Conservation (phyloP, 495 filamentous ascomycete species). For the Patellaria atrata region DNA sequence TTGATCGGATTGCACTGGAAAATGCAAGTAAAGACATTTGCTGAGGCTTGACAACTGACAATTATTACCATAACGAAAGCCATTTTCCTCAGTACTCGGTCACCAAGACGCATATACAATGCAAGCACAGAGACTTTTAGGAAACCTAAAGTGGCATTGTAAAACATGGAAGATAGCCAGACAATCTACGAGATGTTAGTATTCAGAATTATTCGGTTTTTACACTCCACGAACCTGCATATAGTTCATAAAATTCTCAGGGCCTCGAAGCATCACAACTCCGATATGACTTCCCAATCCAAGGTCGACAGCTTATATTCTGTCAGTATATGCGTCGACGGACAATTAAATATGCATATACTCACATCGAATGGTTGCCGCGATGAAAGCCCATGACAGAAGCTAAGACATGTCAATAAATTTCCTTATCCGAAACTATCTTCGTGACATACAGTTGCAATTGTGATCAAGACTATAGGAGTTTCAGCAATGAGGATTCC, state of each 20-base stretch:
- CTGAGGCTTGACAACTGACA: slow-evolving; percentile 3
- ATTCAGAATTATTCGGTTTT: neutral
- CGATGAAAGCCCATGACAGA: too few relatives aligned
- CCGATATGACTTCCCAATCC: slow-evolving; percentile 7
- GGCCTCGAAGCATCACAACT: slow-evolving; percentile 2
- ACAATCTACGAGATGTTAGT: slow-evolving; percentile 2
- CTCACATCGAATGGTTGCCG: too few relatives aligned
- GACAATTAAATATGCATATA: too few relatives aligned
- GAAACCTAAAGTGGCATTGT: slow-evolving; percentile 10
- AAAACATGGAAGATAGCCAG: slow-evolving; percentile 5
- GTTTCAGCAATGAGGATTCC: too few relatives aligned
- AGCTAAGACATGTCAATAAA: too few relatives aligned
- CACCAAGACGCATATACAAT: slow-evolving; percentile 5
- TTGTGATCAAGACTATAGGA: too few relatives aligned
- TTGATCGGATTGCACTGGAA: slow-evolving; percentile 10
- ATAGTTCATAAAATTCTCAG: slow-evolving; percentile 4
- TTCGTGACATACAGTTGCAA: too few relatives aligned
- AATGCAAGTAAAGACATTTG: slow-evolving; percentile 4
- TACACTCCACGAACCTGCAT: slow-evolving; percentile 2
- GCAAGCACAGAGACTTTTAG: slow-evolving; percentile 11
- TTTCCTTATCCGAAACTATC: too few relatives aligned
- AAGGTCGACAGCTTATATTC: slow-evolving; percentile 5
- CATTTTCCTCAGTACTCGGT: slow-evolving; percentile 4
- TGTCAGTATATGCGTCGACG: too few relatives aligned
- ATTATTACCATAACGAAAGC: slow-evolving; percentile 4